Evolutionary conservation across 2,329 filamentous ascomycete species (phyloP), one percentile per base, ranked within the genome.

Genomic region (Fusarium coffeatum): DNA sequence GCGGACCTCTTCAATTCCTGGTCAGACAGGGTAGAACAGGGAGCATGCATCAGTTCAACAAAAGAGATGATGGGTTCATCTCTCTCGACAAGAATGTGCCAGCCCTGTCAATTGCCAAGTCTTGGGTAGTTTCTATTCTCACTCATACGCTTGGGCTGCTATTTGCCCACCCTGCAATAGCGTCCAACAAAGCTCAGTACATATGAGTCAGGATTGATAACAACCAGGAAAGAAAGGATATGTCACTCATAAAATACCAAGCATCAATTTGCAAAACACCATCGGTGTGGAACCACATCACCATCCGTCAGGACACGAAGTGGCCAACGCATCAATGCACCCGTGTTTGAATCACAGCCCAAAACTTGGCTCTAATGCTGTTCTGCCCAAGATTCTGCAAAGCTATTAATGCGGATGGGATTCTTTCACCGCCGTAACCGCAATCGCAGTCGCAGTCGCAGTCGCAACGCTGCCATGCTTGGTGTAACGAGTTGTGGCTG

Each of bases 271-370:
- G 27, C 54, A 70, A 64, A 70, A 71, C 58, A 70, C 59, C 53
- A 68, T 64, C 43, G 41, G 55, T 64, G 67, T 70, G 67, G 67
- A 56, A 68, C 68, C 64, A 64, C 68, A 59, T 65, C 68, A 59
- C 55, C 64, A 58, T 53, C 46, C 43, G 53, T 43, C 55, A 53
- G 64, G 59, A 61, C 68, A 68, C 59, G 68, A 71, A 57, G 59
- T 60, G 68, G 67, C 68, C 68, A 71, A 65, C 68, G 59, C 68
- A 71, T 71, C 68, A 68, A 59, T 71, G 68, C 68, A 71, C 43
- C 59, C 60, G 25, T 57, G 45, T 64, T 53, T 60, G 42, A 64
- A 62, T 43, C 22, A 56, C 56, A 53, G 54, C 62, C 64, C 67
- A 71, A 62, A 50, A 62, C 66, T 68, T 57, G 54, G 58, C 67